phyloP scores from a whole-genome alignment of 148 eudicot genomes.

The Nepenthes mirabilis region DNA sequence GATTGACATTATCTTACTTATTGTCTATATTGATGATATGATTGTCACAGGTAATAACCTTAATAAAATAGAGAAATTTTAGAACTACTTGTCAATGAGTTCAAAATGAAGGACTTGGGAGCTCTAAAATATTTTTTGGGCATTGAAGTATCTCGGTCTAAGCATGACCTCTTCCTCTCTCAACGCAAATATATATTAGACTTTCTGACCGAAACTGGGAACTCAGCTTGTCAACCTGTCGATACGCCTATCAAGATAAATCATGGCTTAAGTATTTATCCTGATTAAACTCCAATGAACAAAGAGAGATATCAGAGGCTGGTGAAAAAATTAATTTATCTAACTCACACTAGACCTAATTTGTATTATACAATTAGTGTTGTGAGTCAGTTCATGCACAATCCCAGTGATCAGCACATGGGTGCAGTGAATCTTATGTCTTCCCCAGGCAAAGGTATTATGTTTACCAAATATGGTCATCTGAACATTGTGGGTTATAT shows the following conservation, averaged over 20 bases:
- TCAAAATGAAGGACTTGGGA: slow-evolving; percentile 1
- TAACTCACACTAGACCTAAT: background rate
- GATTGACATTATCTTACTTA: background rate
- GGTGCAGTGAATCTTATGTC: background rate
- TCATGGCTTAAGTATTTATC: background rate
- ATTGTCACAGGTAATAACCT: background rate
- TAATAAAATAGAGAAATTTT: background rate
- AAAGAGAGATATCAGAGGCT: background rate
- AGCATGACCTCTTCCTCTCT: background rate
- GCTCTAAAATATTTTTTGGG: background rate
- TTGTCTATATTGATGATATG: background rate
- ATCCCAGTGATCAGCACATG: background rate
- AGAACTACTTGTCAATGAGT: background rate
- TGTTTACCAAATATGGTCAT: background rate
- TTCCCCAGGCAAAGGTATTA: background rate
- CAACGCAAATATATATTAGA: background rate
- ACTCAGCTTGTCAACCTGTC: background rate
- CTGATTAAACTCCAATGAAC: background rate
- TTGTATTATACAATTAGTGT: background rate
- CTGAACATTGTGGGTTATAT: background rate
- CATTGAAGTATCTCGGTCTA: background rate
- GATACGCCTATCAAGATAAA: background rate
- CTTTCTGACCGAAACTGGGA: background rate
- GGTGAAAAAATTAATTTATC: background rate
- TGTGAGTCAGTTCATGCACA: background rate